Base-by-base conservation (phyloP, 2,329 filamentous ascomycete genomes). In the Monilinia polystroma region DNA sequence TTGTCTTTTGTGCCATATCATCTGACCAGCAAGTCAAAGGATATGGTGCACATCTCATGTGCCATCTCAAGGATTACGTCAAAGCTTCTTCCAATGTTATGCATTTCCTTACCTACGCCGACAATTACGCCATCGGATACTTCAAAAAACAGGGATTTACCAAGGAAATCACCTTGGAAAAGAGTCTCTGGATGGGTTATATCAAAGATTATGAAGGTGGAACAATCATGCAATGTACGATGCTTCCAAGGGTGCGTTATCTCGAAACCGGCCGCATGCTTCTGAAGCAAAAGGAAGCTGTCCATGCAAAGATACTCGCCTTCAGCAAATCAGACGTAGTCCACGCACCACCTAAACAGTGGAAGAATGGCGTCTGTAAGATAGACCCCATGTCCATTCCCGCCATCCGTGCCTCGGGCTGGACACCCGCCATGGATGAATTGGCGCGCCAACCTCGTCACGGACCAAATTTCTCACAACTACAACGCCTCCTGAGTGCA, bases 61-160 rank as follows among this genome's bases (percentile, higher is more conserved):
- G 92, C 2, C 95, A 99, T 77, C 81, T 99, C 56, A 99, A 99
- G 78, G 90, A 99, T 81, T 99, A 97, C 74, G 95, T 99, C 77
- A 97, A 97, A 78, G 93, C 94, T 8, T 97, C 94, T 0, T 96
- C 92, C 64, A 89, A 93, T 71, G 93, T 99, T 58, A 98, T 97
- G 93, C 93, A 99, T 79, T 99, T 99, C 78, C 84, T 99, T 2
- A 99, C 95, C 1, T 99, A 99, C 75, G 95, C 95, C 71, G 95
- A 99, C 78, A 99, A 99, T 78, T 98, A 98, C 76, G 95, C 95
- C 51, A 99, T 97, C 71, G 95, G 95, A 14, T 99, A 98, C 78
- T 99, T 99, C 80, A 96, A 98, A 79, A 99, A 99, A 77, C 95
- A 99, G 77, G 95, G 95, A 0, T 99, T 99, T 76, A 98, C 95